A percentile compares a stretch with the other conserved stretches of the same genome.
Conservation (phyloP, 495 filamentous ascomycete species). For the Penicillium atrosanguineum region DNA sequence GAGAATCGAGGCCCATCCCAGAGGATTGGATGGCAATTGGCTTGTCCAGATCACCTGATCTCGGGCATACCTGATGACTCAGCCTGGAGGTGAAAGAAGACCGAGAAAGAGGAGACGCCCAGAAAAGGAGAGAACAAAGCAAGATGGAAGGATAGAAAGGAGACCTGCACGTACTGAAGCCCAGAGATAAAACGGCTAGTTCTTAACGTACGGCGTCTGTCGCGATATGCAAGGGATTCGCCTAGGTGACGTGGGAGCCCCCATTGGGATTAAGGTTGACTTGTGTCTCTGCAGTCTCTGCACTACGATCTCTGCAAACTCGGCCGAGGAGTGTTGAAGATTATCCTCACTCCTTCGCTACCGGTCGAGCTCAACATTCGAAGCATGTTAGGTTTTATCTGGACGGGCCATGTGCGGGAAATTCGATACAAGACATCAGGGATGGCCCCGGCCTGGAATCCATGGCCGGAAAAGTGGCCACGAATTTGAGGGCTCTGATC, state of each 20-base stretch:
- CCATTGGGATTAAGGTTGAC: background rate
- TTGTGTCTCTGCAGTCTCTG: background rate
- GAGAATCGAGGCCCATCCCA: background rate
- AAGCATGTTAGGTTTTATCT: background rate
- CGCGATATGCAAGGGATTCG: background rate
- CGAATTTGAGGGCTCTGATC: background rate
- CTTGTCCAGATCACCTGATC: background rate
- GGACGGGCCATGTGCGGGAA: background rate
- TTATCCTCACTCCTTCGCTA: no score
- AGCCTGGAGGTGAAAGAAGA: background rate
- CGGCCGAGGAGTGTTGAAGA: no score
- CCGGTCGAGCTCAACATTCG: no score
- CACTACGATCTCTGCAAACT: no score
- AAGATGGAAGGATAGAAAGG: no score
- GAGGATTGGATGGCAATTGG: no score
- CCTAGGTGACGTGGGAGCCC: background rate
- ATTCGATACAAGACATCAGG: background rate
- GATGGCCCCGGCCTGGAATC: background rate
- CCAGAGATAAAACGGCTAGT: conserved; percentile 1
- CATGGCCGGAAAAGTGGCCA: background rate
- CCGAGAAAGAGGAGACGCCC: background rate
- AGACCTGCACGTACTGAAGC: background rate
- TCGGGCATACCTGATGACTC: background rate
- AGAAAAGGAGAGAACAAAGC: background rate
- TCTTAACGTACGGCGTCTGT: background rate